Percentiles rank a stretch among this genome's conserved stretches.
These are phyloP conservation scores for Fusarium sp. DNA, from an alignment of 2,329 filamentous ascomycete species.

Conservation along the genomic window DNA sequence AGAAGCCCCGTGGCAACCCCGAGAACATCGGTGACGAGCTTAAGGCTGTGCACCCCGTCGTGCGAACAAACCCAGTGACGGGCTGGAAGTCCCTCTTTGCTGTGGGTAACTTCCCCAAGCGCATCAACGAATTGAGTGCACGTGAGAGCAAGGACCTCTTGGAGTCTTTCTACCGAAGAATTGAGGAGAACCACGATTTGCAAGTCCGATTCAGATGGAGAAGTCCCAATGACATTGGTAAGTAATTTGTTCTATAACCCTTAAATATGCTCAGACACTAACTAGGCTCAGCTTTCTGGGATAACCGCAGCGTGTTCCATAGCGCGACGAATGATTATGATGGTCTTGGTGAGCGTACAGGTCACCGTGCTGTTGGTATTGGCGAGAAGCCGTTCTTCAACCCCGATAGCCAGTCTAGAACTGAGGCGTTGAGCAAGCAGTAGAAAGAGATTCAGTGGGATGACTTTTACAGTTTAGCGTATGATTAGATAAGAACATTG, in stretches of 20 bases:
- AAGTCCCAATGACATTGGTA: conserved; percentile 58
- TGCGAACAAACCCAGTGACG: conserved; percentile 74
- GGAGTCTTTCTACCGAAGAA: conserved; percentile 58
- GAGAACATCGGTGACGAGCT: conserved; percentile 66
- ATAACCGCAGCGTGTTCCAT: conserved; percentile 72
- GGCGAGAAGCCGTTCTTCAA: conserved; percentile 71
- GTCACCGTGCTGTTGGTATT: conserved; percentile 68
- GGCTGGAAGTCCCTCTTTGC: conserved; percentile 69
- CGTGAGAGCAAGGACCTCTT: conserved; percentile 61
- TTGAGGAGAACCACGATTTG: conserved; percentile 65
- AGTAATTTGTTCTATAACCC: rapidly evolving
- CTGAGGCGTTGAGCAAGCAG: conserved; percentile 2
- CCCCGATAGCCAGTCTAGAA: conserved; percentile 63
- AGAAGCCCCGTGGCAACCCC: conserved; percentile 53
- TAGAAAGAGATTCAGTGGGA: not conserved
- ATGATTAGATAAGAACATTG: too few relatives aligned
- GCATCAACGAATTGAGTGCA: conserved; percentile 61
- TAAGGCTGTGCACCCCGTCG: conserved; percentile 67
- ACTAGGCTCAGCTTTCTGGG: conserved; percentile 67
- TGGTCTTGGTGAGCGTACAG: conserved; percentile 64
- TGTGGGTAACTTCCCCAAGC: conserved; percentile 59
- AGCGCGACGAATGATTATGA: conserved; percentile 72
- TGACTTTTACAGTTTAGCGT: not conserved
- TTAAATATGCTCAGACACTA: not conserved
- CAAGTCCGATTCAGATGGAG: conserved; percentile 64